Base-by-base conservation (phyloP, 225 moss, liverwort and hornwort species). In the Polytrichum commune region DNA sequence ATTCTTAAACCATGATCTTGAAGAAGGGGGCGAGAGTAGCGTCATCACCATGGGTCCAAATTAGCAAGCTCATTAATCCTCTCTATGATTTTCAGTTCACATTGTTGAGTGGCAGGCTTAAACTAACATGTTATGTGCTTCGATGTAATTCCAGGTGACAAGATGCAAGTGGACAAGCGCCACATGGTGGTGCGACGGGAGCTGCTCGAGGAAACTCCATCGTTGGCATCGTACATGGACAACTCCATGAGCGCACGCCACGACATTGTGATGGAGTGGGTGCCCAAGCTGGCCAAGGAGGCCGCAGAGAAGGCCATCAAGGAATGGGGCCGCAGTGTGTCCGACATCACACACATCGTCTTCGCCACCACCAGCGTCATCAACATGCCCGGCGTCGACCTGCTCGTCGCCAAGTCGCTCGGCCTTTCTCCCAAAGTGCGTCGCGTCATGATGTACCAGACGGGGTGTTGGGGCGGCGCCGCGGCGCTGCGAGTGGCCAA, bases 311-410 rank as follows among this genome's bases (percentile, higher is more conserved):
- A 77, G 69, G 90, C 69, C 35, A 81, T 90, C 30, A 60, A 90
- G 53, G 87, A 87, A 22, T 82, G 84, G 86, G 89, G 86, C 18
- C 83, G 81, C 74, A 66, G 77, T 33, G 55, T 78, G 27, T 77
- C 86, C 6, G 67, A 61, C 19, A 81, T 90, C 60, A 80, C 87
- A 29, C 90, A 87, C 74, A 80, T 90, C 27, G 87, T 90, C 38
- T 75, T 87, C 22, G 80, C 78, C 29, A 84, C 84, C 62, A 81
- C 79, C 5, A 90, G 84, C 72, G 90, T 82, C 33, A 84, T 87
- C 68, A 84, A 82, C 67, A 87, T 84, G 80, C 90, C 87, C 1
- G 84, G 90, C 55, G 32, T 65, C 63, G 64, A 77, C 27, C 25
- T 71, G 27, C 10, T 33, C 4, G 5, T 71, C 19, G 63, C 66